Evolutionary conservation across 2,329 filamentous ascomycete species (phyloP), one percentile per base, ranked within the genome.

Genomic region (Geosmithia morbida): DNA sequence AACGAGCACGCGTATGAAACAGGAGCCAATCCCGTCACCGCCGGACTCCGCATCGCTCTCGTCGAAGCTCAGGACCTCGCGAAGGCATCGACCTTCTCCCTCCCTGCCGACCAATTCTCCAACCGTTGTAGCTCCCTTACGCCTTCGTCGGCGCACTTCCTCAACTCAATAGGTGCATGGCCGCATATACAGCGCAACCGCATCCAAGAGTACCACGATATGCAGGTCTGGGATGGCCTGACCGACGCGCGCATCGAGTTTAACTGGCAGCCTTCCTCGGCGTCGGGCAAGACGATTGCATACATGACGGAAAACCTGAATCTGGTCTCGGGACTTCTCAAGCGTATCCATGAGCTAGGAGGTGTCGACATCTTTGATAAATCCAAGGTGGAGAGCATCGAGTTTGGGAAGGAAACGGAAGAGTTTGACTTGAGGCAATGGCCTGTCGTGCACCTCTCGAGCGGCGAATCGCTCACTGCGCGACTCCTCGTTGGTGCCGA

Each of bases 181-280:
- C 60, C 72, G 7, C 80, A 94, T 59, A 69, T 96, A 51, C 75
- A 85, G 54, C 67, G 72, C 41, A 70, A 77, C 6, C 79, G 92
- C 30, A 78, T 92, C 33, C 89, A 96, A 67, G 76, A 81, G 1
- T 98, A 96, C 63, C 82, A 94, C 50, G 85, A 90, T 56, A 98
- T 98, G 92, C 85, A 95, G 62, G 92, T 97, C 30, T 98, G 94
- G 92, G 92, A 98, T 62, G 94, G 90, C 51, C 79, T 95, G 48
- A 86, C 85, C 41, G 88, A 81, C 50, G 86, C 88, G 37, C 79
- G 82, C 55, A 92, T 98, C 61, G 84, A 87, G 55, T 98, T 98
- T 63, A 85, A 92, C 66, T 85, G 82, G 83, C 65, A 65, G 19
- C 67, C 67, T 5, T 61, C 59, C 42, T 61, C 67, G 56, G 53